Base-by-base conservation (phyloP, 2,329 filamentous ascomycete species). In the Zelopaecilomyces penicillatus region DNA sequence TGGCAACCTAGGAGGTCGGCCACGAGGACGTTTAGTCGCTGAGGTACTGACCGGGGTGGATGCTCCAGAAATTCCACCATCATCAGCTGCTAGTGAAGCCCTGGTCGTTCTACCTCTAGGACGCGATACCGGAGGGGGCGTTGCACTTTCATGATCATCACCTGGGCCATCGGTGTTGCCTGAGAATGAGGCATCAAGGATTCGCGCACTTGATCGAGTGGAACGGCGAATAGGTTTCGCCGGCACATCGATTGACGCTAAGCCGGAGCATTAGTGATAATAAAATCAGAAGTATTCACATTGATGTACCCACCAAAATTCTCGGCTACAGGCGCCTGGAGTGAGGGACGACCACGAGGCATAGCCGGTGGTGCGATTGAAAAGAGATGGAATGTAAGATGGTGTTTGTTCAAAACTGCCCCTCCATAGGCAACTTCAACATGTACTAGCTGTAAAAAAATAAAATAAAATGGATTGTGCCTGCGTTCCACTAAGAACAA, bases 261-360 rank as follows among this genome's bases (percentile, higher is more conserved):
- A 12, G 10, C 32, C 28, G n/a, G 9, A 35, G n/a, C 27, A 7
- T 39, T 28, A 39, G 37, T 39, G 32, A 12, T 11, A 19, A 10
- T 26, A 27, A 26, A 6, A 6, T 29, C 12, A 39, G 1, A 5
- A 30, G 26, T 11, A 31, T 19, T 8, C 4, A 31, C 9, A 32
- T 7, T 7, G 9, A 10, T 34, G 19, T 19, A 54, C 53, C 41
- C 45, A 58, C 58, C 49, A 45, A 52, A 42, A 39, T 44, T 33
- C 28, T 46, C 33, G 27, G 52, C 45, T 37, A 47, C 39, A 36
- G 52, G 48, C 31, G 48, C 48, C 47, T 45, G 54, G 33, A 46
- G 32, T 10, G 59, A 55, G 12, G 57, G 55, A 29, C 60, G 61
- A 34, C 59, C 57, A 37, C 57, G 57, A 55, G 59, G 52, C 61